Percentiles rank a stretch among this genome's conserved stretches.
Evolutionary conservation across 805 yeast genomes (phyloP).

Genomic region (Kazachstania bromeliacearum): DNA sequence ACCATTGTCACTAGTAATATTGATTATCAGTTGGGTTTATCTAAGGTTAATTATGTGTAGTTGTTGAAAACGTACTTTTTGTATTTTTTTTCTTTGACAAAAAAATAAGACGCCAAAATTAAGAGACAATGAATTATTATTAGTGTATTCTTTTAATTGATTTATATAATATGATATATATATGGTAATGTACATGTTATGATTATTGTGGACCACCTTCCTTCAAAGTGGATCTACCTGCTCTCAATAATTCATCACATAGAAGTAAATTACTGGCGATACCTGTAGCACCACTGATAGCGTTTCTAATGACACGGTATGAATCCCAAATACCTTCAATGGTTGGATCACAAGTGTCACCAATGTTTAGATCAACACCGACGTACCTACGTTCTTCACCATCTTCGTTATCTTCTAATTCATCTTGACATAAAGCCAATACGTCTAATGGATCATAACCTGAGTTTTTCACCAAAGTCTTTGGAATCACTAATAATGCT

Average conservation of each 20-base stretch:
- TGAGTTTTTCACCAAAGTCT: constrained; percentile 83
- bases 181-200: background rate
- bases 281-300: constrained; percentile 84
- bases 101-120: too few species aligned
- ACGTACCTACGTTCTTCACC: constrained; percentile 65
- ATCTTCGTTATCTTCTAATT: constrained; percentile 25
- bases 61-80: too few species aligned
- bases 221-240: constrained; percentile 89
- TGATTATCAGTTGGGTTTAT: too few species aligned
- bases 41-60: too few species aligned
- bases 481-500: constrained; percentile 83
- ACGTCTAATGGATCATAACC: constrained; percentile 92
- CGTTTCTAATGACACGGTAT: constrained; percentile 87
- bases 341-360: constrained; percentile 93
- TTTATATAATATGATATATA: too few species aligned
- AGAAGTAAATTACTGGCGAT: constrained; percentile 85
- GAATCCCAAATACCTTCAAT: constrained; percentile 96
- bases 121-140: too few species aligned
- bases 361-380: constrained; percentile 83
- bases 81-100: too few species aligned
- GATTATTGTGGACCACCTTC: constrained; percentile 34
- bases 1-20: too few species aligned
- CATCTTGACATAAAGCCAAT: constrained; percentile 77
- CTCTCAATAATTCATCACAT: constrained; percentile 94
- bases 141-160: too few species aligned